Base-by-base conservation (phyloP, 1,139 yeast species). In the Pichia sp. region DNA sequence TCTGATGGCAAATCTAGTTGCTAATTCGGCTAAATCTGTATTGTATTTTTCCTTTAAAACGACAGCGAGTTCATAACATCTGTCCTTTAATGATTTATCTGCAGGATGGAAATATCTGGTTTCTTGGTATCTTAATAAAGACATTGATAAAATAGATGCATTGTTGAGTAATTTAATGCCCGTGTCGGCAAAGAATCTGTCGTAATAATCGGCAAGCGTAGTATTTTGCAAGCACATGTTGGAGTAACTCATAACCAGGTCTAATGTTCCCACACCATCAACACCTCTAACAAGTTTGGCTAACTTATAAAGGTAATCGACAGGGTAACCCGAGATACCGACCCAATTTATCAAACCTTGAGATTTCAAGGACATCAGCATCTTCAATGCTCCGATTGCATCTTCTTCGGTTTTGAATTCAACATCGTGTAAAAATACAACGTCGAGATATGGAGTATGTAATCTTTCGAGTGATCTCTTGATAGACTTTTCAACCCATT, bases 111-210 rank as follows among this genome's bases (percentile, higher is more conserved):
- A 91, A 1, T 73, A 60, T 54, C 78, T 85, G 1, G 96, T 86
- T 22, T 73, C 69, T 22, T 73, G 81, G 0, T 85, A 76, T 53
- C 96, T 75, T 48, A 91, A 70, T 49, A 91, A 67, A 2, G 96
- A 87, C 98, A 91, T 91, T 51, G 93, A 81, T 53, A 91, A 71
- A 38, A 94, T 90, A 0, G 96, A 86, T 2, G 94, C 97, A 61
- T 87, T 88, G 62, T 84, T 66, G 20, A 91, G 66, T 51, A 72
- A 67, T 52, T 73, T 70, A 21, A 91, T 69, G 2, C 80, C 78
- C 24, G 87, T 79, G 2, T 78, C 79, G 1, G 57, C 49, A 43
- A 73, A 63, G 56, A 89, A 81, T 45, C 67, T 68, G 7, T 73
- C 72, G 52, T 74, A 72, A 56, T 75, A 77, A 0, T 75, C 69